Percentiles rank a stretch among this genome's conserved stretches.
Conservation (phyloP, 1,139 yeast species). For the Wickerhamiella pararugosa region DNA sequence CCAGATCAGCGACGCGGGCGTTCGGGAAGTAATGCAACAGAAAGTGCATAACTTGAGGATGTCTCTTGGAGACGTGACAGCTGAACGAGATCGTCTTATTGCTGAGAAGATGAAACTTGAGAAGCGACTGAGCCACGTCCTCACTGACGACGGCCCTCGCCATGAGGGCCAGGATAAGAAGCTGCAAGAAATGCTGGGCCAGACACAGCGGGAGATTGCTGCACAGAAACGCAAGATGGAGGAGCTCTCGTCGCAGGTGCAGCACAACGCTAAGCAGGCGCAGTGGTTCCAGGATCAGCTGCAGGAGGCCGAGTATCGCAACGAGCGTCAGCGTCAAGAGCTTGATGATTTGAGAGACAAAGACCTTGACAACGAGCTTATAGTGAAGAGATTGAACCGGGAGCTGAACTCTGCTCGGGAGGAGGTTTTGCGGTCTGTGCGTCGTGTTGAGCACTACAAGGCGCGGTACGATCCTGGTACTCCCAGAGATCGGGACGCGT, state of each 20-base stretch:
- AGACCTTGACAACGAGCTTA: slow-evolving; percentile 2
- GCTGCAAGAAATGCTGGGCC: slow-evolving; percentile 12
- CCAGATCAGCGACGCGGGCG: slow-evolving; percentile 3
- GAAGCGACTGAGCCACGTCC: slow-evolving; percentile 21
- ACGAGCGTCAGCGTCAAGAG: slow-evolving; percentile 1
- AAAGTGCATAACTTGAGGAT: slow-evolving; percentile 21
- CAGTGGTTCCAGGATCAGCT: slow-evolving; percentile 10
- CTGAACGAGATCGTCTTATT: slow-evolving; percentile 25
- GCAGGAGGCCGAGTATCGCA: slow-evolving; percentile 3
- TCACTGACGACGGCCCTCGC: slow-evolving; percentile 6
- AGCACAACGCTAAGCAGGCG: slow-evolving; percentile 12
- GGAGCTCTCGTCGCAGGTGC: slow-evolving; percentile 12
- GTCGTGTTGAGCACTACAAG: too few species aligned
- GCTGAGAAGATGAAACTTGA: slow-evolving; percentile 27
- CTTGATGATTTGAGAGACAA: slow-evolving; percentile 3
- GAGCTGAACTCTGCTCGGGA: slow-evolving; percentile 3
- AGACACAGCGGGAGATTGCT: slow-evolving; percentile 10
- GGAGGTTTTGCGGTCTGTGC: background rate
- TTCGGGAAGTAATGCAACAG: background rate
- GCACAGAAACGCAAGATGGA: slow-evolving; percentile 13
- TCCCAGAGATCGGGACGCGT: too few species aligned
- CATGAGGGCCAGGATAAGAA: slow-evolving; percentile 9
- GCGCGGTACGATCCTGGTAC: too few species aligned
- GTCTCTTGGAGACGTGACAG: slow-evolving; percentile 25
- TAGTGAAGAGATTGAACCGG: slow-evolving; percentile 1